phyloP scores from a whole-genome alignment of 139 green algal genomes.

The Coelastrella sp. region DNA sequence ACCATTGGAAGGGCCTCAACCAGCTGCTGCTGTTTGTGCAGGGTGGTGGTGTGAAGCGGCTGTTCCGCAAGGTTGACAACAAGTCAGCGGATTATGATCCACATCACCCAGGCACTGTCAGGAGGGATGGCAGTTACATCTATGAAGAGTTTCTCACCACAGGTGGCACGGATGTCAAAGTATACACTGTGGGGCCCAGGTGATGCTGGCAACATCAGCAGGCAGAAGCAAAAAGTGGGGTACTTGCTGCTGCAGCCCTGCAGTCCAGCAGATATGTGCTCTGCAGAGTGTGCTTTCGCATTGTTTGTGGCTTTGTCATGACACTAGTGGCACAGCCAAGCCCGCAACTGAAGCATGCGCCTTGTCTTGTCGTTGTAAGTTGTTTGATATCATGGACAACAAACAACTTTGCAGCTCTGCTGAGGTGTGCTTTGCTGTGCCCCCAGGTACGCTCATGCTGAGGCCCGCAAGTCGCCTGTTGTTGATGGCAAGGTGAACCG shows the following conservation, averaged over 20 bases:
- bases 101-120: conserved; percentile 83
- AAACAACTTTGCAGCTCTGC: no score
- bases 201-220: background rate
- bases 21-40: background rate
- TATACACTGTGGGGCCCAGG: conserved; percentile 70
- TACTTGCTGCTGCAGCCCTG: no score
- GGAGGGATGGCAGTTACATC: conserved; percentile 52
- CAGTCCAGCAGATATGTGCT: no score
- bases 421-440: background rate
- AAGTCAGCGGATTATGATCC: conserved; percentile 86
- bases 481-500: conserved; percentile 87
- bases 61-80: conserved; percentile 97
- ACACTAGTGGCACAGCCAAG: no score
- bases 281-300: no score
- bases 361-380: no score
- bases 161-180: conserved; percentile 98
- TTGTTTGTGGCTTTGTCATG: no score
- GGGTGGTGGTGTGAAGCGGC: conserved; percentile 96
- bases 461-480: conserved; percentile 97
- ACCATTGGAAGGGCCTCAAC: background rate
- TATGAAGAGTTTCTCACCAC: conserved; percentile 49
- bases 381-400: no score
- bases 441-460: conserved; percentile 95
- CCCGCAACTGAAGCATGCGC: no score
- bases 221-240: no score